phyloP scores from a whole-genome alignment of 805 yeast species.

The Jamesozyma jinghongensis region DNA sequence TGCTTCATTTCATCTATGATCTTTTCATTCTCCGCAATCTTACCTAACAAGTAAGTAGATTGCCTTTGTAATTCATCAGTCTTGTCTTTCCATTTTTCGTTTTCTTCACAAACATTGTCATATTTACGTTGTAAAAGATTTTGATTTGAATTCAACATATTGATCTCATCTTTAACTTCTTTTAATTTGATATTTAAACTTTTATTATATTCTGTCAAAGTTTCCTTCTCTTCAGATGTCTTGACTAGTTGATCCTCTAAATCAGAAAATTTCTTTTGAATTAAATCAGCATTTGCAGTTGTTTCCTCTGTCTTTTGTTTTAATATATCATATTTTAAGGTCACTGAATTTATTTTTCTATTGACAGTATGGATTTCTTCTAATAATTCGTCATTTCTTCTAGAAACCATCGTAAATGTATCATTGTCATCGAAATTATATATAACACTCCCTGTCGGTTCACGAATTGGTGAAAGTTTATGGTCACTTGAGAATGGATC shows the following conservation, averaged over 20 bases:
- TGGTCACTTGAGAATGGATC: conserved; percentile 7
- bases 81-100: conserved; percentile 6
- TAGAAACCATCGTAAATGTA: conserved; percentile 8
- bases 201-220: conserved; percentile 7
- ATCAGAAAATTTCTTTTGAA: conserved; percentile 8
- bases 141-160: conserved; percentile 24
- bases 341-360: conserved; percentile 12
- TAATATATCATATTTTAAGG: conserved; percentile 10
- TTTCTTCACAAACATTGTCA: conserved; percentile 13
- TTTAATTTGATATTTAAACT: conserved; percentile 13
- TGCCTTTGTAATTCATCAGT: not conserved
- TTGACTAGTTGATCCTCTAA: conserved; percentile 4
- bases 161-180: conserved; percentile 21
- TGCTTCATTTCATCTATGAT: conserved; percentile 1
- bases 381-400: conserved; percentile 18
- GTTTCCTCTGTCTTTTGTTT: conserved; percentile 8
- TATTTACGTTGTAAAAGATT: conserved; percentile 21
- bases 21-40: conserved; percentile 1
- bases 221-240: conserved; percentile 8
- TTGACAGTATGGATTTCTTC: conserved; percentile 16
- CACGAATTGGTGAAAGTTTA: conserved; percentile 18
- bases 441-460: not conserved
- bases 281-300: conserved; percentile 5
- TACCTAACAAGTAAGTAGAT: not conserved
- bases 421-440: conserved; percentile 4